Percentiles rank a stretch among this genome's conserved stretches.
Conservation (phyloP, 2,329 filamentous ascomycete species). For the Microcyclosporella mali region DNA sequence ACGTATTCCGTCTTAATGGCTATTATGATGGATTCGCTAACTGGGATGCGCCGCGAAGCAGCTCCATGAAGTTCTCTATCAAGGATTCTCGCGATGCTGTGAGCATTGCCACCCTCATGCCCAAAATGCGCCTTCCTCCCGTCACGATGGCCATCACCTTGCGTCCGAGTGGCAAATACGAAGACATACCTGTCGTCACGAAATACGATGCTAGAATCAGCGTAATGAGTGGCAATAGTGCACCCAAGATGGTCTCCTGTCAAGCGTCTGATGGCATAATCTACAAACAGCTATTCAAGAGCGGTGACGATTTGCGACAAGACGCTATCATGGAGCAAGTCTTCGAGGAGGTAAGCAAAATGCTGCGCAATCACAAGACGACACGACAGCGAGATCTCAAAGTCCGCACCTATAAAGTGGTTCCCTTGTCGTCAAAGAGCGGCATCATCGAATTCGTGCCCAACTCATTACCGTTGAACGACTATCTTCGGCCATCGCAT, state of each 20-base stretch:
- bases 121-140: slow-evolving; percentile 67
- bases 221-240: slow-evolving; percentile 84
- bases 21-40: slow-evolving; percentile 58
- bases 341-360: slow-evolving; percentile 87
- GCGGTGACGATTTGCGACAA: slow-evolving; percentile 84
- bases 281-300: slow-evolving; percentile 92
- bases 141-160: slow-evolving; percentile 83
- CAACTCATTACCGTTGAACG: slow-evolving; percentile 84
- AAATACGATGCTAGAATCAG: slow-evolving; percentile 69
- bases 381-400: slow-evolving; percentile 84
- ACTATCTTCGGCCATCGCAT: slow-evolving; percentile 88
- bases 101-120: slow-evolving; percentile 52
- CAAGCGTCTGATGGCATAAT: slow-evolving; percentile 68
- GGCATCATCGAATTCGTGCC: slow-evolving; percentile 97
- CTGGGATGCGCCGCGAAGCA: slow-evolving; percentile 47
- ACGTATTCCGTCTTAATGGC: slow-evolving; percentile 68
- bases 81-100: slow-evolving; percentile 59
- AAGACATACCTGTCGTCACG: slow-evolving; percentile 63
- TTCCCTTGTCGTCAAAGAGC: slow-evolving; percentile 75
- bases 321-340: slow-evolving; percentile 99
- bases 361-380: slow-evolving; percentile 76
- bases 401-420: slow-evolving; percentile 94
- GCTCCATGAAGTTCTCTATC: slow-evolving; percentile 45
- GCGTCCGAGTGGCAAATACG: slow-evolving; percentile 67
- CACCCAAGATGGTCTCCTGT: slow-evolving; percentile 86